These are phyloP conservation scores for Cutaneotrichosporon curvatum DNA, from an alignment of 1,284 basidiomycete genomes.

Conservation along the genomic window DNA sequence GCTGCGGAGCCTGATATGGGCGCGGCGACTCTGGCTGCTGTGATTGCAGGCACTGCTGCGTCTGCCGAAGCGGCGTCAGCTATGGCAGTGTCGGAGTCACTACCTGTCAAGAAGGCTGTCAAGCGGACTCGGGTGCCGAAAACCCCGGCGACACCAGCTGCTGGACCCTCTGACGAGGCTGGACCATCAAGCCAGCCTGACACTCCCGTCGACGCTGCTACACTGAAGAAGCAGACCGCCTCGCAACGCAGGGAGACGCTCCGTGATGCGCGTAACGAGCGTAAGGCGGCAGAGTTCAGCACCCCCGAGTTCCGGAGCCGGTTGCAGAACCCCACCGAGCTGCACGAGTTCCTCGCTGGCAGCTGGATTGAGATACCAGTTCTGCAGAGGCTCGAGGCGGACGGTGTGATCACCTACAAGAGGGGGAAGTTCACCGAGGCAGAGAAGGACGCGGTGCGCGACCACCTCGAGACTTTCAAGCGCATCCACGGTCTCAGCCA, in stretches of 20 bases:
- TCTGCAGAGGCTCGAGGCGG: conserved; percentile 27
- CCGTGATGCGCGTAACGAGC: not conserved
- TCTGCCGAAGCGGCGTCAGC: too few relatives aligned
- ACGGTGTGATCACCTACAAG: conserved; percentile 32
- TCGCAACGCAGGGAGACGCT: not conserved
- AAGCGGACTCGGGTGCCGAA: too few relatives aligned
- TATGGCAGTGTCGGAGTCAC: too few relatives aligned
- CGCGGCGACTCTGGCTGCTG: too few relatives aligned
- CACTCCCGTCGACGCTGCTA: not conserved
- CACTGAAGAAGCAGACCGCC: not conserved
- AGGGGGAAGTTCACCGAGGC: conserved; percentile 28
- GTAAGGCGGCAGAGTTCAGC: conserved; percentile 4
- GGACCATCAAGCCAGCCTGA: not conserved
- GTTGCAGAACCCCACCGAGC: conserved; percentile 14
- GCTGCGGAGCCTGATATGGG: too few relatives aligned
- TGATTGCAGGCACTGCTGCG: too few relatives aligned
- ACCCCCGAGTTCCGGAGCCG: conserved; percentile 10
- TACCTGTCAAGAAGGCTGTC: too few relatives aligned
- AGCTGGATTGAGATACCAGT: conserved; percentile 24
- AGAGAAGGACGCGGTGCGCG: conserved; percentile 24
- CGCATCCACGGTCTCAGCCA: conserved; percentile 18
- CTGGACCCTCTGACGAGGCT: not conserved
- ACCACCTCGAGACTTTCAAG: conserved; percentile 23
- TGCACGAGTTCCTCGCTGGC: conserved; percentile 27
- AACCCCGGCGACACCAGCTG: too few relatives aligned